Evolutionary conservation across 306 rosid species (phyloP).

Genomic region (Geum urbanum): DNA sequence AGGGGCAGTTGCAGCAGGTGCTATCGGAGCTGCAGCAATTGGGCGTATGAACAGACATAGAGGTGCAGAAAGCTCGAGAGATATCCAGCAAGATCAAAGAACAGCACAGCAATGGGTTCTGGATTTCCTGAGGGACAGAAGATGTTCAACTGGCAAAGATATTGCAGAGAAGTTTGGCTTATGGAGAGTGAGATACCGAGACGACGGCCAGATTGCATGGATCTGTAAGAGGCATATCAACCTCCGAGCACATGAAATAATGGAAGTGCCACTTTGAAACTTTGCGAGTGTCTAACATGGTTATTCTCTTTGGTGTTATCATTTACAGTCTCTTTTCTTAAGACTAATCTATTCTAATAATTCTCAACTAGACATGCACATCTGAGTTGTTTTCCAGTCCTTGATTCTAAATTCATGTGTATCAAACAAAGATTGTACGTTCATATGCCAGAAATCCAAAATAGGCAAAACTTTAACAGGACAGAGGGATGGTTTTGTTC

Average conservation of each 20-base stretch:
- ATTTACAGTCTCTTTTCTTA: neutral
- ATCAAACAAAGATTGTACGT: too few species aligned
- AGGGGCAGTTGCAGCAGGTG: conserved; percentile 60
- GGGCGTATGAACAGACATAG: conserved; percentile 41
- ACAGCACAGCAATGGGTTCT: too few species aligned
- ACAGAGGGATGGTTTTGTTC: neutral
- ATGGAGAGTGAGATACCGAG: conserved; percentile 84
- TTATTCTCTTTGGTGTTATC: neutral
- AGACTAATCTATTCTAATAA: too few species aligned
- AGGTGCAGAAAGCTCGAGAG: conserved; percentile 50
- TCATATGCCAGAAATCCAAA: neutral
- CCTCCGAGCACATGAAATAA: conserved; percentile 74
- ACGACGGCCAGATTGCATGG: conserved; percentile 86
- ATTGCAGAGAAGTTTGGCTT: conserved; percentile 91
- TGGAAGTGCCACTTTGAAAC: conserved; percentile 75
- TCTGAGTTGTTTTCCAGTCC: too few species aligned
- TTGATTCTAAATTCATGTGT: too few species aligned
- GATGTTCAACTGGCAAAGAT: conserved; percentile 82
- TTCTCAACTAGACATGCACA: too few species aligned
- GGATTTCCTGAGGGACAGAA: conserved; percentile 81
- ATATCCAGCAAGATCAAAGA: conserved; percentile 65
- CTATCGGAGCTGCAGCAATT: conserved; percentile 56
- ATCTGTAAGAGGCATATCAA: conserved; percentile 81
- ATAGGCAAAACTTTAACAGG: neutral
- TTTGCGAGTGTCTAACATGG: neutral